These are phyloP conservation scores for Dianthus caryophyllus DNA, from an alignment of 148 eudicot species.

Conservation along the genomic window DNA sequence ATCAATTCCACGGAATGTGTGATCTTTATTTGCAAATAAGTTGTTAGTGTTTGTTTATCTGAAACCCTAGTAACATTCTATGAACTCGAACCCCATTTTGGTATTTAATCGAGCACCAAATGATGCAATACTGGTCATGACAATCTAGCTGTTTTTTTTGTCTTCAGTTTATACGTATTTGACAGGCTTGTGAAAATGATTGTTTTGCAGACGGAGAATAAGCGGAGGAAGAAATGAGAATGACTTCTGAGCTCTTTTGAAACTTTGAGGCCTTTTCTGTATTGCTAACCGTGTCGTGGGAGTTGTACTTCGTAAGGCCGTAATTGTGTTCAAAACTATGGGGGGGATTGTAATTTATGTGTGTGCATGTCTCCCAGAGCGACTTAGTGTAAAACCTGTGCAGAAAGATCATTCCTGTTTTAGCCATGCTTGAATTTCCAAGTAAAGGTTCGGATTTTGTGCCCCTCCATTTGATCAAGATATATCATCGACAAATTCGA, in stretches of 20 bases:
- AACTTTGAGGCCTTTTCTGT: slow-evolving; percentile 21
- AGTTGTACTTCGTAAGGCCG: slow-evolving; percentile 27
- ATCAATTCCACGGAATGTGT: too few species aligned
- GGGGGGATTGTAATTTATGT: slow-evolving; percentile 30
- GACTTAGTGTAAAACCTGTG: slow-evolving; percentile 29
- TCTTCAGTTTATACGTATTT: not conserved
- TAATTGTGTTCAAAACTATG: slow-evolving; percentile 26
- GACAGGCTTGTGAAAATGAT: not conserved
- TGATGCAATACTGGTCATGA: too few species aligned
- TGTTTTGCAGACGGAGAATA: slow-evolving; percentile 33
- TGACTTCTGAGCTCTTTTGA: slow-evolving; percentile 3
- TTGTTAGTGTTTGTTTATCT: too few species aligned
- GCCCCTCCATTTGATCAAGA: too few species aligned
- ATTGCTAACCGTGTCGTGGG: slow-evolving; percentile 32
- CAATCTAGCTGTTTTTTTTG: not conserved
- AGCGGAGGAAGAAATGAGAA: slow-evolving; percentile 37
- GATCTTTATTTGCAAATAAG: too few species aligned
- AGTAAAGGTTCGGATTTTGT: not conserved
- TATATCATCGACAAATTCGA: too few species aligned
- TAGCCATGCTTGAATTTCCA: slow-evolving; percentile 19
- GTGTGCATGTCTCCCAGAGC: slow-evolving; percentile 21
- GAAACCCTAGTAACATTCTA: too few species aligned
- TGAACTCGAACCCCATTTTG: too few species aligned
- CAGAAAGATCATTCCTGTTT: slow-evolving; percentile 27
- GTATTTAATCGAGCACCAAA: too few species aligned